A percentile compares a stretch with the other conserved stretches of the same genome.
Evolutionary conservation across 768 basidiomycete species (phyloP).

Genomic region (Leccinellum luteum): DNA sequence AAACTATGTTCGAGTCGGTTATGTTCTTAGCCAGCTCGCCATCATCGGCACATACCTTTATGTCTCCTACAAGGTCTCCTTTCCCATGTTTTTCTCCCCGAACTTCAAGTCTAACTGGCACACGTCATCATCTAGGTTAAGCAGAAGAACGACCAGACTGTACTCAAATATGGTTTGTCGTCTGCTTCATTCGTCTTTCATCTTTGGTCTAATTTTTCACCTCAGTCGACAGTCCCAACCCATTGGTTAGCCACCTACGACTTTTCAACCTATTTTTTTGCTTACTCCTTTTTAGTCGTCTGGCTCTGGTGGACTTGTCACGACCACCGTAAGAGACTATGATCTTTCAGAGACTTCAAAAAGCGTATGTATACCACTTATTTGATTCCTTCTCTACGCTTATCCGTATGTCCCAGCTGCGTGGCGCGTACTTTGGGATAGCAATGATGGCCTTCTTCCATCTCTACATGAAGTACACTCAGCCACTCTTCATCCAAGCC

Average conservation of each 20-base stretch:
- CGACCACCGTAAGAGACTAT: constrained; percentile 93
- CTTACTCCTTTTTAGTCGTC: constrained; percentile 41
- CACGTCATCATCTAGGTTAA: constrained; percentile 61
- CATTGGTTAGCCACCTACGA: constrained; percentile 57
- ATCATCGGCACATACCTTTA: constrained; percentile 79
- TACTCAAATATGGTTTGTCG: constrained; percentile 86
- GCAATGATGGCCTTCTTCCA: constrained; percentile 94
- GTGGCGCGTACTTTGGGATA: constrained; percentile 66
- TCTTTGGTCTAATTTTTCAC: background rate
- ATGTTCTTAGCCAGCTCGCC: constrained; percentile 70
- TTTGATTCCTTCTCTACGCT: background rate
- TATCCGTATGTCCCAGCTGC: constrained; percentile 41
- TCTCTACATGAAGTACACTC: constrained; percentile 91
- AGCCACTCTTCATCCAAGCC: constrained; percentile 92
- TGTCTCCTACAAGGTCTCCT: constrained; percentile 60
- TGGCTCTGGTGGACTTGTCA: constrained; percentile 71
- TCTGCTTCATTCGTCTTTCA: background rate
- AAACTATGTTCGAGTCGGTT: constrained; percentile 79
- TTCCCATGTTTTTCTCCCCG: background rate
- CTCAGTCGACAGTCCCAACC: constrained; percentile 68
- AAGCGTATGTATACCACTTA: constrained; percentile 49
- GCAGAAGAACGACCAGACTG: constrained; percentile 92
- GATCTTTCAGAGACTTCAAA: constrained; percentile 88
- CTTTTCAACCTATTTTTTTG: background rate
- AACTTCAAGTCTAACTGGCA: constrained; percentile 1